phyloP scores from a whole-genome alignment of 139 green algal species.

The Chloropicon primus region DNA sequence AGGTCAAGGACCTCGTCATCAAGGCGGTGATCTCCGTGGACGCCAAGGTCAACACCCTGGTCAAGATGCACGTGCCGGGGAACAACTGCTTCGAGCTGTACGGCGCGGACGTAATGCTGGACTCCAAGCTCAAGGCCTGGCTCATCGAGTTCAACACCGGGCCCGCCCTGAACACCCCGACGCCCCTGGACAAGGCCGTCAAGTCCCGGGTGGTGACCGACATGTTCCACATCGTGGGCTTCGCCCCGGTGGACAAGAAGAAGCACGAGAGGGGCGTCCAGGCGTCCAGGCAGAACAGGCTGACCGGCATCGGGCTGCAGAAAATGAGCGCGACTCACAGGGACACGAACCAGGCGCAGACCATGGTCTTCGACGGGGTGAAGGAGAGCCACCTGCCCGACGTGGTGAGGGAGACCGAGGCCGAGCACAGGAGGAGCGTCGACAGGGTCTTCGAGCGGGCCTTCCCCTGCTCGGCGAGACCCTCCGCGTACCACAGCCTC shows the following conservation, averaged over 20 bases:
- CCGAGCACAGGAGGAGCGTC: conserved; percentile 18
- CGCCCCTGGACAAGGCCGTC: conserved; percentile 29
- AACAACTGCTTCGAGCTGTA: conserved; percentile 57
- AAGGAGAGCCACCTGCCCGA: conserved; percentile 21
- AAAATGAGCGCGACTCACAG: background rate
- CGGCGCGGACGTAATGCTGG: conserved; percentile 58
- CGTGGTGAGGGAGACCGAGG: conserved; percentile 29
- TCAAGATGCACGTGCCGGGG: conserved; percentile 37
- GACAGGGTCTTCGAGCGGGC: background rate
- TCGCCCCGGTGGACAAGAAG: conserved; percentile 24
- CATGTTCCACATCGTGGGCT: conserved; percentile 35
- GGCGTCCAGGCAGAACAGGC: conserved; percentile 18
- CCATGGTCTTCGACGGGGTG: conserved; percentile 9
- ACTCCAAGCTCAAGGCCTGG: conserved; percentile 38
- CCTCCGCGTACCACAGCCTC: background rate
- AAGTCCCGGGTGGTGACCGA: conserved; percentile 25
- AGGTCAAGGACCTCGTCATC: conserved; percentile 32
- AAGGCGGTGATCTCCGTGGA: conserved; percentile 34
- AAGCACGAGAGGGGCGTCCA: conserved; percentile 17
- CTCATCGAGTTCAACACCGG: conserved; percentile 41
- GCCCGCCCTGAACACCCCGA: conserved; percentile 35
- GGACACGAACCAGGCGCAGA: conserved; percentile 4
- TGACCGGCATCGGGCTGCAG: conserved; percentile 10
- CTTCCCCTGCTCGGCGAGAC: background rate
- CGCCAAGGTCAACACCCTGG: conserved; percentile 35